Evolutionary conservation across 2,329 filamentous ascomycete species (phyloP).

Genomic region (Aotearoamyces nothofagi): DNA sequence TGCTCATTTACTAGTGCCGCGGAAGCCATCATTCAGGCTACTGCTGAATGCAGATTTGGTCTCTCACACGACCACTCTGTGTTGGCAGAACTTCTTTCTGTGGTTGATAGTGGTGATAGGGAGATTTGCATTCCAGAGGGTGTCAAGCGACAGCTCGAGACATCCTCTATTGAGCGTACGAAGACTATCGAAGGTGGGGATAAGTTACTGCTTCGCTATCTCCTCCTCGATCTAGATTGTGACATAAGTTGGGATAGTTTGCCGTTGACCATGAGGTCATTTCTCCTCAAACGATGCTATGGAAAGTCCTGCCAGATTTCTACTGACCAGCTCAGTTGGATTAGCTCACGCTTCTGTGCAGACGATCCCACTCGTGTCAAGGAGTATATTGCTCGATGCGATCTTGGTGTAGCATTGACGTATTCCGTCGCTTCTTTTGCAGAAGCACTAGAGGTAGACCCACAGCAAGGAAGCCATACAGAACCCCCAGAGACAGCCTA

Average conservation of each 20-base stretch:
- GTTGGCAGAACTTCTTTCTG: slow-evolving; percentile 6
- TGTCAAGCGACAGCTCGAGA: slow-evolving; percentile 9
- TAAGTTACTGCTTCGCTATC: slow-evolving; percentile 7
- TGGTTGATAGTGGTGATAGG: slow-evolving; percentile 1
- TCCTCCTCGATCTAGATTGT: slow-evolving; percentile 9
- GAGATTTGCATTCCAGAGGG: slow-evolving; percentile 8
- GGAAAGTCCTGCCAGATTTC: slow-evolving; percentile 1
- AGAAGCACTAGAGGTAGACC: too few relatives aligned
- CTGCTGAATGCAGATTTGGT: slow-evolving; percentile 9
- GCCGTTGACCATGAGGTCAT: slow-evolving; percentile 4
- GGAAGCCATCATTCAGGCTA: slow-evolving; percentile 10
- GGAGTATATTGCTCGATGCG: slow-evolving; percentile 1
- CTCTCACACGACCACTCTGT: slow-evolving; percentile 11
- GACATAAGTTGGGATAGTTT: slow-evolving; percentile 11
- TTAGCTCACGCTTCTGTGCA: background rate
- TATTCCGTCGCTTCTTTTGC: too few relatives aligned
- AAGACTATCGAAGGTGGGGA: slow-evolving; percentile 5
- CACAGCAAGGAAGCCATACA: too few relatives aligned
- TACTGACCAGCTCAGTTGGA: background rate
- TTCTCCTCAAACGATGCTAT: slow-evolving; percentile 4
- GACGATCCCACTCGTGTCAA: background rate
- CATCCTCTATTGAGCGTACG: slow-evolving; percentile 5
- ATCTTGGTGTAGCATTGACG: too few relatives aligned
- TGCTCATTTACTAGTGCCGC: too few relatives aligned
- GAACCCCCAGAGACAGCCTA: too few relatives aligned